Base-by-base conservation (phyloP, 305 asterid genomes). In the Fraxinus latifolia region DNA sequence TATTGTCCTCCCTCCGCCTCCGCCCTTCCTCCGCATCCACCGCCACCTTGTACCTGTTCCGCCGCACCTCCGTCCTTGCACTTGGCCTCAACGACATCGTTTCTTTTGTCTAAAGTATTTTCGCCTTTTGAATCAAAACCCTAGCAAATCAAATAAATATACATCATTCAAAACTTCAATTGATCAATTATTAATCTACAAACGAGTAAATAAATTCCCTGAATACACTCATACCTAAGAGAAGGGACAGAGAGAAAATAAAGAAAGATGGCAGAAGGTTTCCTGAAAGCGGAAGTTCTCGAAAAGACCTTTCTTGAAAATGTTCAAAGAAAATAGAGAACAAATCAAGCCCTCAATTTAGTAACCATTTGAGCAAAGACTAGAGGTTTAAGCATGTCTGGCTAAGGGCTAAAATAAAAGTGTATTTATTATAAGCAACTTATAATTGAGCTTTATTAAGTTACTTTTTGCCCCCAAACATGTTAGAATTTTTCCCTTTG, bases 1-100 rank as follows among this genome's bases (percentile, higher is more conserved):
- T 88, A 60, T 93, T 93, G 58, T 95, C 98, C 89, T 92, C 98
- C 86, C 98, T 89, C 87, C 98, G 88, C n/a, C 98, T 83, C 42
- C 98, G 90, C n/a, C 98, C 98, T 82, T 95, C 98, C 32, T 95
- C 98, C 17, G 97, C 98, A 65, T 95, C 98, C 75, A 93, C 98
- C 72, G 97, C 91, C 80, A 93, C 98, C 92, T 95, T 95, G 93
- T 95, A 95, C 39, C 97, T 91, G 90, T 88, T 95, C 85, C 97
- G 88, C 82, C 98, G 91, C 81, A 87, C 98, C 88, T 95, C 98
- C 75, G 96, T 89, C 87, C 89, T 92, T 75, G 90, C 90, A 74
- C 90, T 91, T 32, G 98, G 98, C 86, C 98, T 90, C 92, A 95
- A 84, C 82, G 98, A 93, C 98, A 94, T 94, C 91, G 83, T 86